Evolutionary conservation across 2,329 filamentous ascomycete genomes (phyloP), one percentile per base, ranked within the genome.

Genomic region (Bipolaris victoriae): DNA sequence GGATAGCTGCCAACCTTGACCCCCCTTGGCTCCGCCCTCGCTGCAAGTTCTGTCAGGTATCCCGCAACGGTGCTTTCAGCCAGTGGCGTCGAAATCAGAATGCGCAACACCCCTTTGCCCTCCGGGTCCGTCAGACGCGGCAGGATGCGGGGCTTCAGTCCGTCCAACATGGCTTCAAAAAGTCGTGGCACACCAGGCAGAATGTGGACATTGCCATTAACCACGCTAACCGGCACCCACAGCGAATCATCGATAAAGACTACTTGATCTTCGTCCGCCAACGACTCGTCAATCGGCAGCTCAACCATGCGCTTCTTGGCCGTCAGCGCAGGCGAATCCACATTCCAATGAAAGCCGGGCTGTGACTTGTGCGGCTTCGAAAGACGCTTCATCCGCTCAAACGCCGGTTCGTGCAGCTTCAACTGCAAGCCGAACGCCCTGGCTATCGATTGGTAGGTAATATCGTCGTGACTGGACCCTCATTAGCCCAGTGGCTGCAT

Each of bases 1-100:
- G 95, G 95, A 77, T 99, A 98, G 77, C 91, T 96, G 45, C 95
- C 95, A 15, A 98, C 92, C 79, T 98, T 98, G 69, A 98, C 84
- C 3, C 92, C 92, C 69, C 85, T 87, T 0, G 86, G 80, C 73
- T 87, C 89, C 20, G 93, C 90, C 74, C 86, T 86, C 26, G 81
- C 84, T 4, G 93, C 91, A 61, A 98, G 80, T 63, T 91, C 84
- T 1, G 92, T 94, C 69, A 99, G 81, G 73, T 91, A 97, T 16
- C 83, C 85, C 11, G 95, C 94, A 31, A 97, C 87, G 16, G 84
- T 85, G 76, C 92, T 97, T 82, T 99, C 95, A 0, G 90, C 82
- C 77, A 96, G 76, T 26, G 94, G 93, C 26, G 95, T 98, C 48
- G 90, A 92, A 73, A 98, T 90, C 65, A 97, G 76, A 40, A 97